phyloP scores from a whole-genome alignment of 352 stramenopile genomes.

The Phytopythium vexans region DNA sequence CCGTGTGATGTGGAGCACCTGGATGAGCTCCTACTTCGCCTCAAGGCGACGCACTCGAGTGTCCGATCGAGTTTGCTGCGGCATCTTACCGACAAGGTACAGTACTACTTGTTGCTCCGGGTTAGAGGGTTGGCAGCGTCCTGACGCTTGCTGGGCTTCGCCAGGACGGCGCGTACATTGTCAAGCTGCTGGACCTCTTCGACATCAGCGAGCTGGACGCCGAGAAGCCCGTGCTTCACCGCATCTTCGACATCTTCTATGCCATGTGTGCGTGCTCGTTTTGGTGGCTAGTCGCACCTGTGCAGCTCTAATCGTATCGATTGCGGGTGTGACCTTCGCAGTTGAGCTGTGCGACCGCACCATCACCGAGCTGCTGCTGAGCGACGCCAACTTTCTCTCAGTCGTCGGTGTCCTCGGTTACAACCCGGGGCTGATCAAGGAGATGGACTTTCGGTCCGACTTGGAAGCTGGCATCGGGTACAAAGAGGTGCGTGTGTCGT shows the following conservation, averaged over 20 bases:
- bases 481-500: constrained; percentile 40
- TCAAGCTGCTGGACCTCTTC: constrained; percentile 74
- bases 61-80: constrained; percentile 47
- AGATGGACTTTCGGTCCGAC: constrained; percentile 71
- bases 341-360: constrained; percentile 72
- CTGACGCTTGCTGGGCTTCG: constrained; percentile 5
- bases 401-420: constrained; percentile 79
- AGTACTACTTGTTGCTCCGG: neutral
- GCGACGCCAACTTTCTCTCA: constrained; percentile 75
- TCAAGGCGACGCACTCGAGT: constrained; percentile 59
- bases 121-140: neutral
- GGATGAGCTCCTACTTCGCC: constrained; percentile 52
- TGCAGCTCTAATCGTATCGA: neutral
- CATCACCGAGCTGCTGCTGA: constrained; percentile 69
- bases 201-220: constrained; percentile 65
- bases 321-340: constrained; percentile 11
- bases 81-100: constrained; percentile 45
- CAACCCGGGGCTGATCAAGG: constrained; percentile 69
- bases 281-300: neutral
- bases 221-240: constrained; percentile 54
- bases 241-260: constrained; percentile 78
- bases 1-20: constrained; percentile 64
- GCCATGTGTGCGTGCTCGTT: constrained; percentile 34
- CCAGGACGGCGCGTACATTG: constrained; percentile 67
- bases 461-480: constrained; percentile 61